Conservation (phyloP, 2,329 filamentous ascomycete species). For the Alternaria triticimaculans region DNA sequence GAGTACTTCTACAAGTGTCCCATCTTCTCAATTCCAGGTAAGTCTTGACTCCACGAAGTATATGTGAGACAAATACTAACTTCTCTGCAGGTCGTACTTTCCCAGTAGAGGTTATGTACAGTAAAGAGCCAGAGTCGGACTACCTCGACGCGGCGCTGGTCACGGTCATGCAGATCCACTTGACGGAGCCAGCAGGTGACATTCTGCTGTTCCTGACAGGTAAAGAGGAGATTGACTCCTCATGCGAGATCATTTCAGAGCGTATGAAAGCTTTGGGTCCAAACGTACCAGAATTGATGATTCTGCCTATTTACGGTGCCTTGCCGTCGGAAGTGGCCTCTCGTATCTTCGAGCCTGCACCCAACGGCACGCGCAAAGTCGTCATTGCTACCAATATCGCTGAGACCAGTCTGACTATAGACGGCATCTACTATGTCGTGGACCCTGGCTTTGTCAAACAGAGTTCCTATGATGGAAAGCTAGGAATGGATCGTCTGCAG, state of each 20-base stretch:
- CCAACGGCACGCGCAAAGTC: constrained; percentile 84
- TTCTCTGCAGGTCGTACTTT: constrained; percentile 71
- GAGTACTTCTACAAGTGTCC: constrained; percentile 95
- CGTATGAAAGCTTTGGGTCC: constrained; percentile 95
- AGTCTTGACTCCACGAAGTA: not conserved
- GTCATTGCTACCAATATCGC: constrained; percentile 99
- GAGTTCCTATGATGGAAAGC: constrained; percentile 94
- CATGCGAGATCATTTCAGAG: constrained; percentile 90
- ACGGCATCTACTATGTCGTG: constrained; percentile 96
- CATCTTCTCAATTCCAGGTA: constrained; percentile 89
- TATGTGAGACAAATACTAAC: not conserved
- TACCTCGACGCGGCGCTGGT: constrained; percentile 94
- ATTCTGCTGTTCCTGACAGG: constrained; percentile 97
- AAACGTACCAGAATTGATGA: constrained; percentile 87
- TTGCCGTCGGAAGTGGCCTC: constrained; percentile 93
- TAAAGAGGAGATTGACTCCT: constrained; percentile 96
- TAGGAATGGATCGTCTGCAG: constrained; percentile 96
- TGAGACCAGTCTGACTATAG: constrained; percentile 96
- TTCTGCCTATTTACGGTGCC: constrained; percentile 94
- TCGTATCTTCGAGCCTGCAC: constrained; percentile 91
- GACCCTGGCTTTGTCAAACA: constrained; percentile 98
- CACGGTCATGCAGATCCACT: constrained; percentile 97
- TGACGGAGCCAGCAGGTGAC: constrained; percentile 90
- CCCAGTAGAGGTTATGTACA: constrained; percentile 96
- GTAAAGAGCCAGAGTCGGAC: constrained; percentile 90